A percentile compares a stretch with the other conserved stretches of the same genome.
Conservation (phyloP, 805 yeast species). For the Crinitomyces ghanaensis region DNA sequence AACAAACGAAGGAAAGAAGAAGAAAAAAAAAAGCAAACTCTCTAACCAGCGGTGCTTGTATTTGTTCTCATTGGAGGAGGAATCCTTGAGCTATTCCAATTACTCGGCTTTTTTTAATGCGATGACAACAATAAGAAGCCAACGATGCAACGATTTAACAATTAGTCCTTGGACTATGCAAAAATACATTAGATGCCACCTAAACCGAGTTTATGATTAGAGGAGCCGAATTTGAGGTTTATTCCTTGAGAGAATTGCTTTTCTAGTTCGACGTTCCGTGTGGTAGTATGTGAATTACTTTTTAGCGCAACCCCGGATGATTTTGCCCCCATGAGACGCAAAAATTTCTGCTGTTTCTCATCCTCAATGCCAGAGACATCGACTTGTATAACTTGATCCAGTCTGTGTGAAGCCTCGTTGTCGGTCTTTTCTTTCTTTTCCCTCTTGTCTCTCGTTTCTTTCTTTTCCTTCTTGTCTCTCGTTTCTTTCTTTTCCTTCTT, state of each 20-base stretch:
- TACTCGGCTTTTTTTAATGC: slow-evolving; percentile 30
- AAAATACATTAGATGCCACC: slow-evolving; percentile 6
- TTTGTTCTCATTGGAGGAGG: slow-evolving; percentile 80
- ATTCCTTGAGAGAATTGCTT: slow-evolving; percentile 17
- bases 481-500: slow-evolving; percentile 8
- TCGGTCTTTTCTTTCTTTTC: slow-evolving; percentile 3
- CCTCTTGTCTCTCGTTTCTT: slow-evolving; percentile 2
- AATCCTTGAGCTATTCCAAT: slow-evolving; percentile 50
- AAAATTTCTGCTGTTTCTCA: slow-evolving; percentile 15
- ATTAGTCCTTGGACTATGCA: background rate
- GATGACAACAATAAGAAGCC: no score
- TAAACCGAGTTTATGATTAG: slow-evolving; percentile 13
- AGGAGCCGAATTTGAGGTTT: slow-evolving; percentile 11
- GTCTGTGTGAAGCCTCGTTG: background rate
- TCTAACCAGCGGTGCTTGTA: slow-evolving; percentile 33
- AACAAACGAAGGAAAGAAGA: slow-evolving; percentile 2
- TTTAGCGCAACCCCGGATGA: slow-evolving; percentile 8
- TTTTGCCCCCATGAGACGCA: slow-evolving; percentile 18
- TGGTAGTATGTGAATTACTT: background rate
- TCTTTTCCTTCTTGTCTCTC: slow-evolving; percentile 6
- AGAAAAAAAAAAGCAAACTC: background rate
- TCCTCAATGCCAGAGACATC: slow-evolving; percentile 15
- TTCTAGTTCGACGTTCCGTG: slow-evolving; percentile 12
- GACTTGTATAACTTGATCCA: slow-evolving; percentile 10
- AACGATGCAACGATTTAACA: background rate